phyloP scores from a whole-genome alignment of 2,329 filamentous ascomycete genomes.

The Dothistroma septosporum region DNA sequence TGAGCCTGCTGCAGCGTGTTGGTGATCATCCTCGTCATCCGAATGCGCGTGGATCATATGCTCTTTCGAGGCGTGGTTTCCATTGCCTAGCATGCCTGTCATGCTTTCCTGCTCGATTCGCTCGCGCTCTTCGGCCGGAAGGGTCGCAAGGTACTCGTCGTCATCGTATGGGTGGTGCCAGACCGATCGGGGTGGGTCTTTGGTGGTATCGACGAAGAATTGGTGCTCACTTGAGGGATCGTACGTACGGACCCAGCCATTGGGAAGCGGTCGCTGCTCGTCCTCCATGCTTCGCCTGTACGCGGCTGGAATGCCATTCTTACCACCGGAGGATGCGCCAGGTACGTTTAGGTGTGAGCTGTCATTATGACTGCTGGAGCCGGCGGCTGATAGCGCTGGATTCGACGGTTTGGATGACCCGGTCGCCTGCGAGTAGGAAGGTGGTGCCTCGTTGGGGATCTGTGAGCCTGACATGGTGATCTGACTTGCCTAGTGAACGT shows the following conservation, averaged over 20 bases:
- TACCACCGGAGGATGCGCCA: slow-evolving; percentile 23
- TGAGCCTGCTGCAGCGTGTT: slow-evolving; percentile 15
- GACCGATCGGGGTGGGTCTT: slow-evolving; percentile 53
- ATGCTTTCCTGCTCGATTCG: slow-evolving; percentile 42
- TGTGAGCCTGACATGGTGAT: slow-evolving; percentile 13
- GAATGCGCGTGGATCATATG: slow-evolving; percentile 47
- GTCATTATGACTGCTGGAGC: slow-evolving; percentile 10
- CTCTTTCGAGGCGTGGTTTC: slow-evolving; percentile 28
- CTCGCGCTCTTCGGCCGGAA: slow-evolving; percentile 49
- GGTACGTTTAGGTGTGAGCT: slow-evolving; percentile 26
- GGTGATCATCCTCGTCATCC: slow-evolving; percentile 39
- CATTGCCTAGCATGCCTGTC: slow-evolving; percentile 10
- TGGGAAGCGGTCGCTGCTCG: slow-evolving; percentile 51
- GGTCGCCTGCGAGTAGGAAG: slow-evolving; percentile 22
- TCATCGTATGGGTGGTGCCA: slow-evolving; percentile 63
- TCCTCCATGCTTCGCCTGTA: slow-evolving; percentile 60
- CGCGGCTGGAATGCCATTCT: slow-evolving; percentile 49
- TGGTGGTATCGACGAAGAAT: slow-evolving; percentile 59
- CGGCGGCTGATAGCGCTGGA: slow-evolving; percentile 10
- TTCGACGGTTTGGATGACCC: slow-evolving; percentile 16
- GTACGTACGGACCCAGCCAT: slow-evolving; percentile 56
- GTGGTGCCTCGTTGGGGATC: slow-evolving; percentile 21
- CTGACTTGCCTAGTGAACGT: background rate
- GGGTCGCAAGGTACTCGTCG: slow-evolving; percentile 48
- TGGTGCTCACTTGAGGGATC: slow-evolving; percentile 54